Evolutionary conservation across 2,329 filamentous ascomycete species (phyloP).

Genomic region (Lomentospora prolificans): DNA sequence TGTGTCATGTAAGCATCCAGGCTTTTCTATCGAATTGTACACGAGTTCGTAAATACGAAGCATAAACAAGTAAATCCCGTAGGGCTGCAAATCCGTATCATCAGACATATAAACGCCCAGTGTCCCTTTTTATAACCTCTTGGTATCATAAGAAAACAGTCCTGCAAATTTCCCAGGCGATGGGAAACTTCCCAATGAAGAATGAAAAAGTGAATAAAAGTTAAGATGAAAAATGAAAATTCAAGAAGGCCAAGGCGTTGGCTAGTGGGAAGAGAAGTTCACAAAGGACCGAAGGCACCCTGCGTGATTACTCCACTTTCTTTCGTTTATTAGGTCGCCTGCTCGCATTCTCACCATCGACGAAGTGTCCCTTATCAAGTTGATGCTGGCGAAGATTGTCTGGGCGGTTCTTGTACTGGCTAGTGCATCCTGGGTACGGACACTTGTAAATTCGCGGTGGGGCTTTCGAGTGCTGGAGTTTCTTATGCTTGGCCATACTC

Average conservation of each 20-base stretch:
- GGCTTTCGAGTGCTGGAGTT: conserved; percentile 38
- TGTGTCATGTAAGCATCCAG: too few relatives aligned
- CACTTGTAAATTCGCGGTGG: conserved; percentile 43
- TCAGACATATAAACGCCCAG: not conserved
- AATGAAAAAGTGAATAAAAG: conserved; percentile 13
- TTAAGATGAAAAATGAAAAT: not conserved
- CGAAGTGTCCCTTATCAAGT: conserved; percentile 45
- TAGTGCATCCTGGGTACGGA: conserved; percentile 41
- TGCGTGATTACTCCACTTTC: conserved; percentile 12
- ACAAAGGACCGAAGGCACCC: conserved; percentile 7
- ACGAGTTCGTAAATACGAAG: not conserved
- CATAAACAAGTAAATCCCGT: not conserved
- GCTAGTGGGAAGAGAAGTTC: not conserved
- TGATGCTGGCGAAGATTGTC: conserved; percentile 49
- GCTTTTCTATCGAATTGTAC: not conserved
- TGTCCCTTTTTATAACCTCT: not conserved
- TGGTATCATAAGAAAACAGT: not conserved
- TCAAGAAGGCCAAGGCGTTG: not conserved
- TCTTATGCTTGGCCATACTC: conserved; percentile 50
- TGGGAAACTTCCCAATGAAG: conserved; percentile 6
- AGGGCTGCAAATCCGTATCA: not conserved
- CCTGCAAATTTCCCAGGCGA: conserved; percentile 7
- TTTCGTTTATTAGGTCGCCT: conserved; percentile 37
- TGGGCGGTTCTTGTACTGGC: conserved; percentile 44
- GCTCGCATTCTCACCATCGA: conserved; percentile 27